Conservation (phyloP, 2,329 filamentous ascomycete genomes). For the Beauveria sp. region DNA sequence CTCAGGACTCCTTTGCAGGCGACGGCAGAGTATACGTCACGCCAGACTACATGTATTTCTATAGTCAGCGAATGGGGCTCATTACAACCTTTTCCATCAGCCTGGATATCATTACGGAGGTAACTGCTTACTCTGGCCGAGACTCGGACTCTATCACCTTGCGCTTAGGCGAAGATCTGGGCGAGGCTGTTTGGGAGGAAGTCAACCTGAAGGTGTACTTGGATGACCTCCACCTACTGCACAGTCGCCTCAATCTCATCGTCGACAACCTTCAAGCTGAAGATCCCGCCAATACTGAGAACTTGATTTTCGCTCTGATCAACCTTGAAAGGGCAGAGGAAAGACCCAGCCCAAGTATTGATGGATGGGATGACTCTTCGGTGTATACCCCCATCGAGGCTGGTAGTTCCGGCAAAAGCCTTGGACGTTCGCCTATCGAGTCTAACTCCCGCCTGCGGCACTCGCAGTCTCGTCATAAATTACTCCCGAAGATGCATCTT, state of each 20-base stretch:
- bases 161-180: constrained; percentile 58
- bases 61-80: constrained; percentile 87
- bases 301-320: constrained; percentile 63
- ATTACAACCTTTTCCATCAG: constrained; percentile 74
- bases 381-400: constrained; percentile 51
- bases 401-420: constrained; percentile 36
- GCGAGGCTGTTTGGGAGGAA: constrained; percentile 58
- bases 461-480: constrained; percentile 26
- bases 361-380: constrained; percentile 85
- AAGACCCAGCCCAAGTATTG: constrained; percentile 61
- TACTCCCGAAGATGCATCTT: constrained; percentile 66
- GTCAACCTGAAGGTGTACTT: constrained; percentile 90
- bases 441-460: constrained; percentile 29
- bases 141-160: constrained; percentile 92
- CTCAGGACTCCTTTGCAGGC: constrained; percentile 42
- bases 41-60: constrained; percentile 84
- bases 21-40: constrained; percentile 81
- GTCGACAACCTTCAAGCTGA: constrained; percentile 72
- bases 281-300: constrained; percentile 59
- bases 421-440: constrained; percentile 24
- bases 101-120: constrained; percentile 72
- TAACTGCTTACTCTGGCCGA: constrained; percentile 79
- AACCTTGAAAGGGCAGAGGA: constrained; percentile 62
- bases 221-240: constrained; percentile 74
- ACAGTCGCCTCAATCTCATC: constrained; percentile 76